These are phyloP conservation scores for Kwoniella shandongensis DNA, from an alignment of 768 basidiomycete species.

Conservation along the genomic window DNA sequence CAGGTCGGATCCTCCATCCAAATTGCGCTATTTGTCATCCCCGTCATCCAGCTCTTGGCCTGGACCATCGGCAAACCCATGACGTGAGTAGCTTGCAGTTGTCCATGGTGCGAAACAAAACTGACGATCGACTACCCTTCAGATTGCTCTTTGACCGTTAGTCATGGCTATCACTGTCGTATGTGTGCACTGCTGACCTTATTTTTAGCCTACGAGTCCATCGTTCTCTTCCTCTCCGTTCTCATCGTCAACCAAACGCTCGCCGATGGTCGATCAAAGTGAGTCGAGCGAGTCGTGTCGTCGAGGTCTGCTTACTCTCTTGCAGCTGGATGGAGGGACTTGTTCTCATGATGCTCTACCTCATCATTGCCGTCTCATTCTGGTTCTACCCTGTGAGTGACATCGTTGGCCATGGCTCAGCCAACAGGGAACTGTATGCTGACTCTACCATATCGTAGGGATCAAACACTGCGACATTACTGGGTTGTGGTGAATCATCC, in stretches of 20 bases:
- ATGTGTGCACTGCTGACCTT: neutral
- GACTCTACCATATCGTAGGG: conserved; percentile 16
- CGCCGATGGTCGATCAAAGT: conserved; percentile 62
- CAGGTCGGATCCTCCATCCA: conserved; percentile 80
- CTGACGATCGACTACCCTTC: conserved; percentile 3
- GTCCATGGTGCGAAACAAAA: neutral
- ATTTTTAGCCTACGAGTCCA: conserved; percentile 68
- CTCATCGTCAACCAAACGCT: conserved; percentile 80
- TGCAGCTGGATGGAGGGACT: conserved; percentile 78
- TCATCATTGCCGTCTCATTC: conserved; percentile 64
- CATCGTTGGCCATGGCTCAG: neutral
- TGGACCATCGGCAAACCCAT: conserved; percentile 74
- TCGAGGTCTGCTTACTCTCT: conserved; percentile 4
- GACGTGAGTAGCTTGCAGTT: conserved; percentile 33
- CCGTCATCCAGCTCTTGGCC: conserved; percentile 70
- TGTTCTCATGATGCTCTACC: conserved; percentile 71
- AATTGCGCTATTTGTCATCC: conserved; percentile 44
- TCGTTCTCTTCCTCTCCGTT: conserved; percentile 60
- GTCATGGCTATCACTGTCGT: neutral
- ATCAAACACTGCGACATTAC: conserved; percentile 36
- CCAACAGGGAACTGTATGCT: neutral
- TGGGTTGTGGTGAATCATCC: conserved; percentile 27
- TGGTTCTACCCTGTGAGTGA: conserved; percentile 52
- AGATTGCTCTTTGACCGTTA: conserved; percentile 75
- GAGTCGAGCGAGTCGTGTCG: conserved; percentile 2